A percentile compares a stretch with the other conserved stretches of the same genome.
Evolutionary conservation across 169 alveolate species (phyloP).

Genomic region (Plasmodium knowlesi): DNA sequence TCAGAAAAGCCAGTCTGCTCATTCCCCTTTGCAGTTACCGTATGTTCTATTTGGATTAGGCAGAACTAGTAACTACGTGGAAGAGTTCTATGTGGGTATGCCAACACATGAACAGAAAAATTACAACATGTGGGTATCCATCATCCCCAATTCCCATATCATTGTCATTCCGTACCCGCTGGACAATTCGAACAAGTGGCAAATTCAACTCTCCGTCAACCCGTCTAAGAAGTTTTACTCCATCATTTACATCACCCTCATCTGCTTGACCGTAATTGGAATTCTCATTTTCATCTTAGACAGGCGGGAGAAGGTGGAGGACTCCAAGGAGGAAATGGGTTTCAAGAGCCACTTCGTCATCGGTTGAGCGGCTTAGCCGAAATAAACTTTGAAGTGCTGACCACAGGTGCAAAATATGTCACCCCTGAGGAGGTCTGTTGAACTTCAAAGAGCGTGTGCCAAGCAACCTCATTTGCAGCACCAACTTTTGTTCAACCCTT

Average conservation of each 20-base stretch:
- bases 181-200: conserved; percentile 81
- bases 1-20: conserved; percentile 80
- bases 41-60: conserved; percentile 85
- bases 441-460: neutral
- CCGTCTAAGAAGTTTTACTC: conserved; percentile 83
- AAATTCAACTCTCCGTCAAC: conserved; percentile 81
- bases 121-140: conserved; percentile 86
- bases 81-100: conserved; percentile 88
- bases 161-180: conserved; percentile 83
- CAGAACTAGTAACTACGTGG: conserved; percentile 89
- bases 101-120: conserved; percentile 78
- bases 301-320: conserved; percentile 81
- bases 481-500: neutral
- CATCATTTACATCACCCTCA: conserved; percentile 78
- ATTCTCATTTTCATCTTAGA: conserved; percentile 80
- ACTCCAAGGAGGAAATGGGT: conserved; percentile 84
- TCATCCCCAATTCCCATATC: conserved; percentile 85
- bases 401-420: neutral
- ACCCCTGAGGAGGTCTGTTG: neutral
- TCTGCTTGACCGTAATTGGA: conserved; percentile 80
- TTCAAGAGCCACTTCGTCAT: conserved; percentile 77
- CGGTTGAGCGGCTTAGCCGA: neutral
- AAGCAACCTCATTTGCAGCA: neutral
- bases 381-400: neutral
- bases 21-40: conserved; percentile 77